Evolutionary conservation across 2,329 filamentous ascomycete species (phyloP).

Genomic region (Aspergillus intermedius): DNA sequence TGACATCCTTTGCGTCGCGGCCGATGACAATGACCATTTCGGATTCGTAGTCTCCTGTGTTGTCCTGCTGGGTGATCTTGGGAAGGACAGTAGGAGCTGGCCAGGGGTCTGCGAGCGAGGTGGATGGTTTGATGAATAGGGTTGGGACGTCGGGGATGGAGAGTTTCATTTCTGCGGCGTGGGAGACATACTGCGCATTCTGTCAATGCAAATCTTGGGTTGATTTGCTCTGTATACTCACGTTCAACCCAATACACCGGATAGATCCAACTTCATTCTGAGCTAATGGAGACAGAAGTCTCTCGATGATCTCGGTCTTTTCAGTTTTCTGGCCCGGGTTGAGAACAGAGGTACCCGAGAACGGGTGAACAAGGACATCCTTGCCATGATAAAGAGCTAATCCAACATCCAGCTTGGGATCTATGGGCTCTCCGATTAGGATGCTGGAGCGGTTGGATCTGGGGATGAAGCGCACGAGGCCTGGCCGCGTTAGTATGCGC

Average conservation of each 20-base stretch:
- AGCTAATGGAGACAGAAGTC: conserved; percentile 48
- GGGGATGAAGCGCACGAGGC: conserved; percentile 55
- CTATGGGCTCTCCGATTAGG: conserved; percentile 52
- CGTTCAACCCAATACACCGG: conserved; percentile 54
- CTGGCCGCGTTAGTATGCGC: conserved; percentile 27
- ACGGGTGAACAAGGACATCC: conserved; percentile 52
- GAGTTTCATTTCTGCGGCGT: conserved; percentile 49
- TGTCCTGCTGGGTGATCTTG: conserved; percentile 47
- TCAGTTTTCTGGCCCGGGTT: conserved; percentile 48
- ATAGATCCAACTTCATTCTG: conserved; percentile 50
- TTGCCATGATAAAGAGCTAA: conserved; percentile 50
- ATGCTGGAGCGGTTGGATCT: conserved; percentile 45
- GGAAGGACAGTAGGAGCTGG: conserved; percentile 47
- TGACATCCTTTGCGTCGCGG: conserved; percentile 48
- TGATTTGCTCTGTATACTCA: conserved; percentile 14
- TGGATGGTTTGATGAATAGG: conserved; percentile 54
- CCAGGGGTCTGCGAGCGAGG: conserved; percentile 50
- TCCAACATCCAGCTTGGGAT: conserved; percentile 51
- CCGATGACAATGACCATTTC: conserved; percentile 55
- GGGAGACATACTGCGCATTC: conserved; percentile 39
- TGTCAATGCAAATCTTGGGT: neutral
- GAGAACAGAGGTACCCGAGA: conserved; percentile 54
- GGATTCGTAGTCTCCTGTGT: conserved; percentile 54
- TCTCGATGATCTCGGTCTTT: conserved; percentile 25
- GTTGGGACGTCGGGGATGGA: conserved; percentile 50